phyloP scores from a whole-genome alignment of 2,329 filamentous ascomycete species.

The Sphaerulina musiva region DNA sequence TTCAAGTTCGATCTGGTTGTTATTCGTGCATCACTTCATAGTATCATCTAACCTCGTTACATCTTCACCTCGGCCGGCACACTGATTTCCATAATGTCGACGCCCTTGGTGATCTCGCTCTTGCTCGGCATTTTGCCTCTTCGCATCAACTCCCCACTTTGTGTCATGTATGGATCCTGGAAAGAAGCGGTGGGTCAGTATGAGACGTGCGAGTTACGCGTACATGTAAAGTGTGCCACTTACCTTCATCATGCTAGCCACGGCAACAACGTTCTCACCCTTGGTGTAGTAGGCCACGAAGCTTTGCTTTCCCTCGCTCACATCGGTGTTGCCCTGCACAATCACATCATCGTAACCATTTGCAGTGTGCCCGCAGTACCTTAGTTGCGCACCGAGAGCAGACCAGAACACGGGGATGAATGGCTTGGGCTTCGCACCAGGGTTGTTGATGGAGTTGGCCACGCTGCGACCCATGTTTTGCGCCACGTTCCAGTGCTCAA shows the following conservation, averaged over 20 bases:
- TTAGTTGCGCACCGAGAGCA: slow-evolving; percentile 76
- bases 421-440: slow-evolving; percentile 53
- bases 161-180: slow-evolving; percentile 74
- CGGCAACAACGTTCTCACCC: slow-evolving; percentile 79
- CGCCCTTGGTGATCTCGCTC: slow-evolving; percentile 62
- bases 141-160: slow-evolving; percentile 79
- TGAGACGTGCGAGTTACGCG: slow-evolving; percentile 34
- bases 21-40: not conserved
- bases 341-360: slow-evolving; percentile 82
- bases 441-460: slow-evolving; percentile 67
- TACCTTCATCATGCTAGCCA: slow-evolving; percentile 85
- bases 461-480: slow-evolving; percentile 83
- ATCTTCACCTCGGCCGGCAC: slow-evolving; percentile 39
- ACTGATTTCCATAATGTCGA: slow-evolving; percentile 42
- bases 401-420: slow-evolving; percentile 98
- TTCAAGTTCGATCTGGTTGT: not conserved
- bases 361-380: slow-evolving; percentile 84
- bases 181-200: slow-evolving; percentile 25
- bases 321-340: slow-evolving; percentile 66
- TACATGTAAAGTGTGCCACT: slow-evolving; percentile 43
- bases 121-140: slow-evolving; percentile 75
- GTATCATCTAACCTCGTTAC: not conserved
- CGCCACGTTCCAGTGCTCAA: slow-evolving; percentile 98
- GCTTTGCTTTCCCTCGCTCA: slow-evolving; percentile 54
- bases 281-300: slow-evolving; percentile 87